phyloP scores from a whole-genome alignment of 306 rosid genomes.

The Biancaea sappan region DNA sequence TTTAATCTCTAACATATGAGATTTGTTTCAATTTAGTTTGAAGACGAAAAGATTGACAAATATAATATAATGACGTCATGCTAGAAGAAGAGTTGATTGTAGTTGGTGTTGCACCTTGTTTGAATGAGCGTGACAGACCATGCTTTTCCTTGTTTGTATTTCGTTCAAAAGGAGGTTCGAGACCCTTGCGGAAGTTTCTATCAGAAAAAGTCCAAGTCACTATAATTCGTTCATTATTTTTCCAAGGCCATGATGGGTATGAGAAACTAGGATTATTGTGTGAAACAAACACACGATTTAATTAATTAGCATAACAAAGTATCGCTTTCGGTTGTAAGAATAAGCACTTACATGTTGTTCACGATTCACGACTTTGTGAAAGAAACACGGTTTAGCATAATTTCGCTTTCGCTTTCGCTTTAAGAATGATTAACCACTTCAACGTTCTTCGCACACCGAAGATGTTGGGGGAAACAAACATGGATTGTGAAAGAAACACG shows the following conservation, averaged over 20 bases:
- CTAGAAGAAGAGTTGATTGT: neutral
- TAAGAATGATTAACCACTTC: slow-evolving; percentile 29
- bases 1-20: no score
- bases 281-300: neutral
- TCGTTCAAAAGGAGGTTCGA: slow-evolving; percentile 16
- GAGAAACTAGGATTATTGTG: neutral
- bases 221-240: slow-evolving; percentile 21
- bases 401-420: slow-evolving; percentile 34
- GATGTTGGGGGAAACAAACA: neutral
- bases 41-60: no score
- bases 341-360: neutral
- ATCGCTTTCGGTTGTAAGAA: slow-evolving; percentile 6
- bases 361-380: slow-evolving; percentile 33
- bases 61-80: neutral
- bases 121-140: neutral
- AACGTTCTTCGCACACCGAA: neutral
- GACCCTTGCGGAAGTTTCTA: slow-evolving; percentile 20
- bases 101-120: neutral
- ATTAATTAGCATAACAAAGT: no score
- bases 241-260: slow-evolving; percentile 39
- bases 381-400: slow-evolving; percentile 26
- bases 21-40: no score
- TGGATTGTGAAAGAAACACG: neutral
- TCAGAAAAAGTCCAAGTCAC: slow-evolving; percentile 18
- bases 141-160: neutral